Conservation (phyloP, 345 rosid species). For the Abelmoschus esculentus region DNA sequence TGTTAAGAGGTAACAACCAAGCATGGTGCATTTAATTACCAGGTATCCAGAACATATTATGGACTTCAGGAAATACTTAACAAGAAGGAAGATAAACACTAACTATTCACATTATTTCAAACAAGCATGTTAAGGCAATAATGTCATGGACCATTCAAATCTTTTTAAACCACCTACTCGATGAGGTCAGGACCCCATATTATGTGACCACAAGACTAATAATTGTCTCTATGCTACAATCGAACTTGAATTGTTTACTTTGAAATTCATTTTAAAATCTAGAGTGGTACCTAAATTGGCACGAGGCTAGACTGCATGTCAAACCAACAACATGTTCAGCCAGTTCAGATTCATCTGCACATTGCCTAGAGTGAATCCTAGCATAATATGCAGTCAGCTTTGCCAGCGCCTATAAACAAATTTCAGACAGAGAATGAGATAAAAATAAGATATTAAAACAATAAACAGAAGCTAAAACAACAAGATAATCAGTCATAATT, state of each 20-base stretch:
- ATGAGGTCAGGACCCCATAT: background rate
- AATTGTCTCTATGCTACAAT: background rate
- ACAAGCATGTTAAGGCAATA: background rate
- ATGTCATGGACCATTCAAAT: background rate
- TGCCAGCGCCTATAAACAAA: conserved; percentile 51
- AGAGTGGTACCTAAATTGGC: conserved; percentile 57
- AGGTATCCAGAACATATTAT: background rate
- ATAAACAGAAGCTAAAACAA: conserved; percentile 9
- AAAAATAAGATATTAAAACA: background rate
- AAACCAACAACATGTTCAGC: conserved; percentile 85
- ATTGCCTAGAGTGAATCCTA: conserved; percentile 74
- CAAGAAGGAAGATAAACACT: background rate
- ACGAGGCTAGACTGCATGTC: conserved; percentile 80
- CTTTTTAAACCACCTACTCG: background rate
- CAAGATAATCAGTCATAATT: conserved; percentile 5
- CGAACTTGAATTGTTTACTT: background rate
- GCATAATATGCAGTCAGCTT: conserved; percentile 61
- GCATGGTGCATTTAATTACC: background rate
- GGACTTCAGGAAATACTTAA: conserved; percentile 3
- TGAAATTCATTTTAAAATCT: background rate
- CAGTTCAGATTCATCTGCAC: conserved; percentile 85
- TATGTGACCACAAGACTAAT: background rate
- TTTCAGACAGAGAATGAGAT: conserved; percentile 3
- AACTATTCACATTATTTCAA: background rate
- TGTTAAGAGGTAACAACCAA: background rate